Percentiles rank a stretch among this genome's conserved stretches.
phyloP scores from a whole-genome alignment of 495 filamentous ascomycete species.

The Polyplosphaeria fusca region DNA sequence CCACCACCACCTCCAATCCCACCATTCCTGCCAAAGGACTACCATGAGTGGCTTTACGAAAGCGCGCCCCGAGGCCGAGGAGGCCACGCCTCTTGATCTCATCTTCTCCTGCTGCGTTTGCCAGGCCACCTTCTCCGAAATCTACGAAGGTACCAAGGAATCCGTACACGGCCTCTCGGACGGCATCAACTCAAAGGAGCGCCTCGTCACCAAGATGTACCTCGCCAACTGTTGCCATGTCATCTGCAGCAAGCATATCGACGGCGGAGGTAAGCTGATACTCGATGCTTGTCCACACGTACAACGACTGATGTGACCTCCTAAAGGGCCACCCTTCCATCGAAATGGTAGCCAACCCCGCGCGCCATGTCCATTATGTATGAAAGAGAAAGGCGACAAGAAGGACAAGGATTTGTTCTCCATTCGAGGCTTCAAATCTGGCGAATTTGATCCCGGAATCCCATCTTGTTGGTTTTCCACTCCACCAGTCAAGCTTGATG shows the following conservation, averaged over 20 bases:
- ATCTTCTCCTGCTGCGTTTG: constrained; percentile 48
- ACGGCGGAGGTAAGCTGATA: constrained; percentile 45
- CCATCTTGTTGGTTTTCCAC: constrained; percentile 40
- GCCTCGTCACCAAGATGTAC: constrained; percentile 43
- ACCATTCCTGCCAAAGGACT: not conserved
- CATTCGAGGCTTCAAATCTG: constrained; percentile 39
- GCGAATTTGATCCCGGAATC: constrained; percentile 43
- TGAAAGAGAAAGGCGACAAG: constrained; percentile 36
- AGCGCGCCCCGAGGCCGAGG: not conserved
- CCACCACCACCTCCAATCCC: not conserved
- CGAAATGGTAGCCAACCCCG: constrained; percentile 37
- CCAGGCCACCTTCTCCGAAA: constrained; percentile 39
- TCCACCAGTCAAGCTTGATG: constrained; percentile 41
- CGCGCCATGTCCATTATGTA: constrained; percentile 46
- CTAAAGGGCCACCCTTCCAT: constrained; percentile 45
- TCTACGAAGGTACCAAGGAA: constrained; percentile 38
- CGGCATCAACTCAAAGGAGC: constrained; percentile 32
- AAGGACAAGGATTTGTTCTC: constrained; percentile 41
- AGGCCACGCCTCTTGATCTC: constrained; percentile 36
- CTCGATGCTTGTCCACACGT: not conserved
- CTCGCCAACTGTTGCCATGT: constrained; percentile 48
- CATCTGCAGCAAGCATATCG: constrained; percentile 46
- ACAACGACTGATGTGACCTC: not conserved
- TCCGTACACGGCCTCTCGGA: constrained; percentile 38
- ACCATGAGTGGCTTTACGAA: constrained; percentile 5